Percentiles rank a stretch among this genome's conserved stretches.
Evolutionary conservation across 2,329 filamentous ascomycete genomes (phyloP).

Genomic region (Aspergillus sp.): DNA sequence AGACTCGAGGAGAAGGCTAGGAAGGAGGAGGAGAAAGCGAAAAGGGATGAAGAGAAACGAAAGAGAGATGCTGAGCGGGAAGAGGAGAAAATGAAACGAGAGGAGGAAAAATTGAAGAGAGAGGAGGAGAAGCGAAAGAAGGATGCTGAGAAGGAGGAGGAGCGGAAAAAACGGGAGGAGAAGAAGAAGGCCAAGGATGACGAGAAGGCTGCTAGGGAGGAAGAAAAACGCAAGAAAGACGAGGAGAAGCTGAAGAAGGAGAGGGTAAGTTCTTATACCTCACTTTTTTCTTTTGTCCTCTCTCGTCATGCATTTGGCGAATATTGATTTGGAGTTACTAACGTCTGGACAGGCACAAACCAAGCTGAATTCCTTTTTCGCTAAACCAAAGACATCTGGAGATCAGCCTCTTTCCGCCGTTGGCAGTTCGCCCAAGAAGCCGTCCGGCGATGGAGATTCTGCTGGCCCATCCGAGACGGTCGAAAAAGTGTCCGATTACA

Average conservation of each 20-base stretch:
- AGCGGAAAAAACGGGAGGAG: conserved; percentile 43
- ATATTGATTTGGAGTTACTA: background rate
- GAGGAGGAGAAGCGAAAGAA: conserved; percentile 49
- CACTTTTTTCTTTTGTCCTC: conserved; percentile 16
- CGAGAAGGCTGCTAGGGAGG: conserved; percentile 36
- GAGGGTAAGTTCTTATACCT: conserved; percentile 33
- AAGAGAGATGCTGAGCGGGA: conserved; percentile 31
- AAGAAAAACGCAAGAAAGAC: conserved; percentile 50
- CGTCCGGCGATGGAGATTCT: conserved; percentile 9
- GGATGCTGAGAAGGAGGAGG: conserved; percentile 47
- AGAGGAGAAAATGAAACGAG: conserved; percentile 38
- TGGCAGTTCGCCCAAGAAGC: conserved; percentile 32
- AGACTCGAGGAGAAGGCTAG: conserved; percentile 21
- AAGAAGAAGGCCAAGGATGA: conserved; percentile 46
- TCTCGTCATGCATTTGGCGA: conserved; percentile 11
- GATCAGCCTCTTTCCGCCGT: conserved; percentile 20
- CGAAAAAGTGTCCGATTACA: conserved; percentile 54
- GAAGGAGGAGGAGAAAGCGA: conserved; percentile 33
- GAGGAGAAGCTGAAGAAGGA: conserved; percentile 46
- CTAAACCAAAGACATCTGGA: conserved; percentile 38
- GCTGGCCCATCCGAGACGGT: conserved; percentile 19
- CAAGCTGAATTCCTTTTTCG: conserved; percentile 52
- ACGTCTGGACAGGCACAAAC: conserved; percentile 45
- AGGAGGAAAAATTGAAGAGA: conserved; percentile 42
- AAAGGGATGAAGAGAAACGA: conserved; percentile 46